Conservation (phyloP, 345 rosid species). For the Ailanthus altissimus region DNA sequence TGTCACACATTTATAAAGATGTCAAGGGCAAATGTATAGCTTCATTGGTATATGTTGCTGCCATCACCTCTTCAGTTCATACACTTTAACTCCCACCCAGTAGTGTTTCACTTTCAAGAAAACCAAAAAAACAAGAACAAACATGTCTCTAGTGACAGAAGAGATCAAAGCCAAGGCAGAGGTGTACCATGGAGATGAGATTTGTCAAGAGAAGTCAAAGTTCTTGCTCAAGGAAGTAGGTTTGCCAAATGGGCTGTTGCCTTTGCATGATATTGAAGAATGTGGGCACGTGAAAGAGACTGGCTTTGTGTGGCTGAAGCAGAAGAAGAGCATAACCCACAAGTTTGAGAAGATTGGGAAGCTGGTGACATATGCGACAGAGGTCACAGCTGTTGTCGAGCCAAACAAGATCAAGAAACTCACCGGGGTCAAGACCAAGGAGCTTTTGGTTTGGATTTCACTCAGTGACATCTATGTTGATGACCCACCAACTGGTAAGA, state of each 20-base stretch:
- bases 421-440: slow-evolving; percentile 94
- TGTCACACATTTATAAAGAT: neutral
- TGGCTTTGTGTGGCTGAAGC: slow-evolving; percentile 92
- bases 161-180: slow-evolving; percentile 80
- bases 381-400: slow-evolving; percentile 71
- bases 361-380: slow-evolving; percentile 60
- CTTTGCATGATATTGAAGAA: slow-evolving; percentile 72
- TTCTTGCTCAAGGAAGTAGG: slow-evolving; percentile 56
- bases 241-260: slow-evolving; percentile 78
- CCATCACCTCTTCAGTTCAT: too few species aligned
- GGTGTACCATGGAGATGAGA: slow-evolving; percentile 68
- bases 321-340: slow-evolving; percentile 70
- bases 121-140: neutral
- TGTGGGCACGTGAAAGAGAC: slow-evolving; percentile 79
- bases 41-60: neutral
- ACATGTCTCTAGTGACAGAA: slow-evolving; percentile 66
- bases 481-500: slow-evolving; percentile 53
- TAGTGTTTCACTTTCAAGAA: neutral
- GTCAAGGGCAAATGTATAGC: slow-evolving; percentile 5
- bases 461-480: slow-evolving; percentile 60
- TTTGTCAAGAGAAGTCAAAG: slow-evolving; percentile 66
- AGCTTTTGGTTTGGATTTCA: slow-evolving; percentile 74
- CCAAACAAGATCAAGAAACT: slow-evolving; percentile 79
- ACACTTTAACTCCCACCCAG: neutral
- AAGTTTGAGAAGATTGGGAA: slow-evolving; percentile 77